Conservation (phyloP, 371 early-diverging fungal genomes). For the Apophysomyces elegans region DNA sequence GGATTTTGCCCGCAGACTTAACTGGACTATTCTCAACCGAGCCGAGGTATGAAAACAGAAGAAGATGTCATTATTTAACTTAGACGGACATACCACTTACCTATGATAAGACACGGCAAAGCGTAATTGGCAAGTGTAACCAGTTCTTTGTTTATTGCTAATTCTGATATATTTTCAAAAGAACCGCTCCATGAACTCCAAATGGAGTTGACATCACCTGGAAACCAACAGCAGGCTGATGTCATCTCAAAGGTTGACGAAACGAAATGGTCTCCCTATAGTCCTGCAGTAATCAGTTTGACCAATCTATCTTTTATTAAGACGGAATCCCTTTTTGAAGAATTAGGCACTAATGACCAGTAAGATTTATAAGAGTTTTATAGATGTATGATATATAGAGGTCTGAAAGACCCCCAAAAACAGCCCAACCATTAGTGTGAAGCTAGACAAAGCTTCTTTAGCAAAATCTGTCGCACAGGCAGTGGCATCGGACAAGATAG, state of each 20-base stretch:
- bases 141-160: neutral
- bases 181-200: too few relatives aligned
- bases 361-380: neutral
- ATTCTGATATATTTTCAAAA: neutral
- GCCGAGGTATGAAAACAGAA: slow-evolving; percentile 17
- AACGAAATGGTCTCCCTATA: slow-evolving; percentile 15
- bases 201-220: too few relatives aligned
- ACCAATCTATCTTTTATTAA: slow-evolving; percentile 15
- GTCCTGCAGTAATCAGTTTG: slow-evolving; percentile 14
- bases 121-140: slow-evolving; percentile 14
- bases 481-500: slow-evolving; percentile 18
- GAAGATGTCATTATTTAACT: too few relatives aligned
- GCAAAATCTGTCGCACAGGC: slow-evolving; percentile 23
- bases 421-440: slow-evolving; percentile 20
- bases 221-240: neutral
- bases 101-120: slow-evolving; percentile 13
- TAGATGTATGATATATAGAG: slow-evolving; percentile 2
- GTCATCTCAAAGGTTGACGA: slow-evolving; percentile 4
- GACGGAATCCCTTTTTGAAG: slow-evolving; percentile 28
- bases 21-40: slow-evolving; percentile 33
- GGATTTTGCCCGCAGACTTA: slow-evolving; percentile 31
- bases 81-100: neutral
- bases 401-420: neutral
- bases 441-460: slow-evolving; percentile 18
- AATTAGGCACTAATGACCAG: slow-evolving; percentile 8